Percentiles rank a stretch among this genome's conserved stretches.
Conservation (phyloP, 2,329 filamentous ascomycete species). For the Leptoxyphium fumago region DNA sequence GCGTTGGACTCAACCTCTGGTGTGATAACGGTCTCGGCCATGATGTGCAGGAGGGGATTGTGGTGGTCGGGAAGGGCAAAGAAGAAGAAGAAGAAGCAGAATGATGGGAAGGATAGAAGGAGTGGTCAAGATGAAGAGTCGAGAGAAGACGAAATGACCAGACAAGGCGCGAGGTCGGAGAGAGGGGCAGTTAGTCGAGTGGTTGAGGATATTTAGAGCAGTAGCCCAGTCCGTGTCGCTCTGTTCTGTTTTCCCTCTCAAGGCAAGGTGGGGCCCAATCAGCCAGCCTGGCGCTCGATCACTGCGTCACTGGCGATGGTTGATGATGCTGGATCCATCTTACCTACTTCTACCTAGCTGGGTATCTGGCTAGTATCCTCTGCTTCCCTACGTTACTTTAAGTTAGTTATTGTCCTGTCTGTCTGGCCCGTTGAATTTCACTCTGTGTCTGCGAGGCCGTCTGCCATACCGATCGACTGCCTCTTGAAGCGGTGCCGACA, state of each 20-base stretch:
- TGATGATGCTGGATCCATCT: not conserved
- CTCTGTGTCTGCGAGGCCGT: too few relatives aligned
- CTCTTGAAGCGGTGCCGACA: too few relatives aligned
- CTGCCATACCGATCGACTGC: too few relatives aligned
- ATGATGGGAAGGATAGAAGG: not conserved
- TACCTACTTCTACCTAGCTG: not conserved
- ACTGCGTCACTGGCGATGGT: not conserved
- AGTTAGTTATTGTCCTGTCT: too few relatives aligned
- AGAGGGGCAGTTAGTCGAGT: not conserved
- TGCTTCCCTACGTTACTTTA: not conserved
- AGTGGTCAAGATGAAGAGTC: not conserved
- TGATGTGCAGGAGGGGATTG: constrained; percentile 9
- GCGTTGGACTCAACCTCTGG: constrained; percentile 31
- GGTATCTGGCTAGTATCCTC: not conserved
- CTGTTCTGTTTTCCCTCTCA: not conserved
- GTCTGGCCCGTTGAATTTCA: too few relatives aligned
- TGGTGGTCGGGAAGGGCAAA: not conserved
- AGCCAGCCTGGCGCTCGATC: not conserved
- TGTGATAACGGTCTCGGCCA: constrained; percentile 35
- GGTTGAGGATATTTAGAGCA: not conserved
- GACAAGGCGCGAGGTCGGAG: too few relatives aligned
- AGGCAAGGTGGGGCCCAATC: not conserved
- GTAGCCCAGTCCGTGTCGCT: not conserved
- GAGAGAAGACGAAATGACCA: not conserved
- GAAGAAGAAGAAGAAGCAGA: not conserved